These are phyloP conservation scores for Thraustochytrium sp. DNA, from an alignment of 352 stramenopile species.

Conservation along the genomic window DNA sequence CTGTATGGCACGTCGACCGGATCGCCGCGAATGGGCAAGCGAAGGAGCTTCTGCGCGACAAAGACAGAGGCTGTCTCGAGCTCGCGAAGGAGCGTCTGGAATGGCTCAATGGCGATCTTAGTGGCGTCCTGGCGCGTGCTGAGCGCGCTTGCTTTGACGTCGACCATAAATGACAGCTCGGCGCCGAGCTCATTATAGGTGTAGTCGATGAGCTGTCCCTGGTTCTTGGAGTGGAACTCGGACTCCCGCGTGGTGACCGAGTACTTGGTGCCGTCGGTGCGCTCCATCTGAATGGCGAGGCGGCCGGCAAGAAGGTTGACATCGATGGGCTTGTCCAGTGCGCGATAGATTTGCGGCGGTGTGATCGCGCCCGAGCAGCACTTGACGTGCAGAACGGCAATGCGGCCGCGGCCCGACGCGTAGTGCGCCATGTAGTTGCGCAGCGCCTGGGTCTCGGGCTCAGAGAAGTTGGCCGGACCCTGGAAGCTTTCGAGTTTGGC, in stretches of 20 bases:
- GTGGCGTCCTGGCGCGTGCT: not conserved
- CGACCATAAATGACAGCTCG: conserved; percentile 13
- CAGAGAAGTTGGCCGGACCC: conserved; percentile 42
- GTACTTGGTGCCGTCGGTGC: conserved; percentile 3
- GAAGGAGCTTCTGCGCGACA: conserved; percentile 8
- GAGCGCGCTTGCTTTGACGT: conserved; percentile 6
- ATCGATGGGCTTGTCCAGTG: conserved; percentile 1
- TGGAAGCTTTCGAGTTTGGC: conserved; percentile 38
- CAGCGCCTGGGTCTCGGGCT: conserved; percentile 21
- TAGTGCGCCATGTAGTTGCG: conserved; percentile 41
- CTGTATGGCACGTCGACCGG: not conserved
- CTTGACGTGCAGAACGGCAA: conserved; percentile 43
- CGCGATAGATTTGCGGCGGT: conserved; percentile 19
- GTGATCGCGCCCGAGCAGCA: conserved; percentile 34
- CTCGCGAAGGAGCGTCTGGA: conserved; percentile 32
- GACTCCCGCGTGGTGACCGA: not conserved
- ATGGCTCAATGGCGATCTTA: conserved; percentile 33
- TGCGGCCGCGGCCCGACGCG: conserved; percentile 2
- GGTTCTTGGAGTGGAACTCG: conserved; percentile 29
- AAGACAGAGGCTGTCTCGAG: conserved; percentile 38
- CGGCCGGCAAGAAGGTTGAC: conserved; percentile 3
- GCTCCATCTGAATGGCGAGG: conserved; percentile 33
- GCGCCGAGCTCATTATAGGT: conserved; percentile 17
- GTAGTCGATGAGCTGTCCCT: conserved; percentile 40
- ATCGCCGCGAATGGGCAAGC: not conserved